These are phyloP conservation scores for Aspergillus panamensis DNA, from an alignment of 495 filamentous ascomycete genomes.

Conservation along the genomic window DNA sequence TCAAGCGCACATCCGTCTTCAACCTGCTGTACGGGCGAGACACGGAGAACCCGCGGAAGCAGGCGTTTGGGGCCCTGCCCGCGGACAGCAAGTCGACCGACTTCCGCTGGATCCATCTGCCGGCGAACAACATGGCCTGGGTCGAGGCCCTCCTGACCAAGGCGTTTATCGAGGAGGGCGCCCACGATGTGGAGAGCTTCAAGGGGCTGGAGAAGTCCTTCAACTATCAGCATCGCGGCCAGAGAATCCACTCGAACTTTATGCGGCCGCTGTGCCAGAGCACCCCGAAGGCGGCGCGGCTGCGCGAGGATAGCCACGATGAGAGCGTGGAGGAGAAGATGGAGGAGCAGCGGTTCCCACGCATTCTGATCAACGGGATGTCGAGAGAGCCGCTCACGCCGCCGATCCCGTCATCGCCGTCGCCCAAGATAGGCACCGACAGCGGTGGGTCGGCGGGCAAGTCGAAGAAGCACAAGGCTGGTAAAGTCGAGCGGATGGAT, in stretches of 20 bases:
- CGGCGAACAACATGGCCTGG: constrained; percentile 59
- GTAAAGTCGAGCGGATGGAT: constrained; percentile 32
- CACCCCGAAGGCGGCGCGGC: constrained; percentile 45
- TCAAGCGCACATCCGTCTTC: constrained; percentile 51
- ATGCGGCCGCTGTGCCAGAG: constrained; percentile 64
- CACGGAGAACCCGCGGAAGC: constrained; percentile 45
- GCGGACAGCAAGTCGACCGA: constrained; percentile 52
- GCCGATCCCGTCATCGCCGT: constrained; percentile 1
- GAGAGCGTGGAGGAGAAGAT: constrained; percentile 34
- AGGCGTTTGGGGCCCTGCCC: constrained; percentile 51
- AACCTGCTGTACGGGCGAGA: constrained; percentile 63
- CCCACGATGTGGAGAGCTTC: constrained; percentile 63
- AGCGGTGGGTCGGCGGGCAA: constrained; percentile 1
- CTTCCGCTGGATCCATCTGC: constrained; percentile 70
- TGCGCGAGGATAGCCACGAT: constrained; percentile 29
- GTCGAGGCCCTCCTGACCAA: constrained; percentile 63
- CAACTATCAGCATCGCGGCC: constrained; percentile 61
- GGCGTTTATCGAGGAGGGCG: constrained; percentile 63
- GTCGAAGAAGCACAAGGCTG: constrained; percentile 27
- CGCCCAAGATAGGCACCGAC: constrained; percentile 8
- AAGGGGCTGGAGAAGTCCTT: constrained; percentile 64
- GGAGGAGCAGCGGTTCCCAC: constrained; percentile 17
- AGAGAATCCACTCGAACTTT: constrained; percentile 60
- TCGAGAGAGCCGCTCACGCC: constrained; percentile 1
- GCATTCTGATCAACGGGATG: constrained; percentile 23